Percentiles rank a stretch among this genome's conserved stretches.
Conservation (phyloP, 495 filamentous ascomycete genomes). For the Trichoderma erinaceum region DNA sequence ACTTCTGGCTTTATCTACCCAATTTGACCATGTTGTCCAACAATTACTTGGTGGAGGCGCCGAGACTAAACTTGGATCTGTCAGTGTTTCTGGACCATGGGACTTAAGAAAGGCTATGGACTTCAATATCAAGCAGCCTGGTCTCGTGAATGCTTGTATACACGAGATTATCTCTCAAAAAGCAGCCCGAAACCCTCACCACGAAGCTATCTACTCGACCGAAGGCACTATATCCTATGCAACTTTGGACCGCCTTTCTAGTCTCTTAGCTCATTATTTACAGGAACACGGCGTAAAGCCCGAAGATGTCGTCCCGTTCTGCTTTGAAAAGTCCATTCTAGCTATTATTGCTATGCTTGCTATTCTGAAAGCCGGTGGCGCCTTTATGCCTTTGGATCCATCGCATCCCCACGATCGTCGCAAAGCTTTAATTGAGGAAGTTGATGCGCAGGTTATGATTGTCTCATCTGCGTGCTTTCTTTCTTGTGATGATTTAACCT, state of each 20-base stretch:
- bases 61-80: neutral
- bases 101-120: neutral
- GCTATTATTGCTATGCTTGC: conserved; percentile 43
- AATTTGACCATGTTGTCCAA: conserved; percentile 1
- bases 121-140: neutral
- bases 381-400: conserved; percentile 12
- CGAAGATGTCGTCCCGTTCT: conserved; percentile 39
- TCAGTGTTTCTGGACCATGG: neutral
- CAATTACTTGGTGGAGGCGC: neutral
- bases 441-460: conserved; percentile 4
- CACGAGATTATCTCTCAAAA: conserved; percentile 14
- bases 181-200: neutral
- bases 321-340: conserved; percentile 40
- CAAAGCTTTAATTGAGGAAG: conserved; percentile 8
- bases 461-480: neutral
- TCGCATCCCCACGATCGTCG: neutral
- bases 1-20: neutral
- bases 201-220: conserved; percentile 11
- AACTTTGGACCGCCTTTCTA: conserved; percentile 6
- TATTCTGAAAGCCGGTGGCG: conserved; percentile 30
- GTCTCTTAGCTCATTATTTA: conserved; percentile 36
- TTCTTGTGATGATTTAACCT: neutral
- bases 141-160: conserved; percentile 3
- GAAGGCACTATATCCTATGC: conserved; percentile 8
- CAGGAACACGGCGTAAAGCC: conserved; percentile 33